A percentile compares a stretch with the other conserved stretches of the same genome.
phyloP scores from a whole-genome alignment of 1,139 yeast genomes.

The Nakaseomyces uthaithaninus region DNA sequence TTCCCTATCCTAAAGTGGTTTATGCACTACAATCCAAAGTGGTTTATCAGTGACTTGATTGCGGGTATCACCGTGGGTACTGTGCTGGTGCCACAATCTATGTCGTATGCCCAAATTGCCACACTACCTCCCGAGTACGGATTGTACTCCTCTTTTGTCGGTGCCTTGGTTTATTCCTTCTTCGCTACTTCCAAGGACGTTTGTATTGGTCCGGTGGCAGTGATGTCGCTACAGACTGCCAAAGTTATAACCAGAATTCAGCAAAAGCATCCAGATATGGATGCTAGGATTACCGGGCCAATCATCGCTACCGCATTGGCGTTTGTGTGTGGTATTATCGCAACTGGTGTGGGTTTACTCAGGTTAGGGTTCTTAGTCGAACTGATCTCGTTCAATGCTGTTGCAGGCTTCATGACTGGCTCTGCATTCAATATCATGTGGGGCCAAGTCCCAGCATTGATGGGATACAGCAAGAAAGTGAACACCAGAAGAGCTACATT shows the following conservation, averaged over 20 bases:
- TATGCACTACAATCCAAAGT: slow-evolving; percentile 65
- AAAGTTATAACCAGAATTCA: slow-evolving; percentile 66
- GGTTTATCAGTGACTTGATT: slow-evolving; percentile 77
- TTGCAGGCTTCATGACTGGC: slow-evolving; percentile 92
- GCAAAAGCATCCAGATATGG: slow-evolving; percentile 32
- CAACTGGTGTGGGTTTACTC: slow-evolving; percentile 72
- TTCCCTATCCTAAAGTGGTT: slow-evolving; percentile 82
- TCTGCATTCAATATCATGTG: slow-evolving; percentile 74
- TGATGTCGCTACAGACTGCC: slow-evolving; percentile 82
- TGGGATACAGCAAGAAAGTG: slow-evolving; percentile 63
- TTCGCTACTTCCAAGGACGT: slow-evolving; percentile 96
- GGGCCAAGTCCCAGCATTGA: slow-evolving; percentile 81
- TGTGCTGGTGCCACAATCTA: slow-evolving; percentile 88
- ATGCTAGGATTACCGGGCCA: slow-evolving; percentile 40
- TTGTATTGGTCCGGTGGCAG: slow-evolving; percentile 95
- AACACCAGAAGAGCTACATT: slow-evolving; percentile 70
- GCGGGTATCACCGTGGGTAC: slow-evolving; percentile 93
- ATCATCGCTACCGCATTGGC: slow-evolving; percentile 75
- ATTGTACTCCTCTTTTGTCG: slow-evolving; percentile 83
- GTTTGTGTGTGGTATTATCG: slow-evolving; percentile 75
- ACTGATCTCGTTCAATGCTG: slow-evolving; percentile 85
- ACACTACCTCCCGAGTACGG: slow-evolving; percentile 78
- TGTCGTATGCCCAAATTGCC: slow-evolving; percentile 91
- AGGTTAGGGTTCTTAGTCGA: slow-evolving; percentile 85
- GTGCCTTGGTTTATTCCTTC: slow-evolving; percentile 79